Base-by-base conservation (phyloP, 352 stramenopile species). In the Pythium angustatum region DNA sequence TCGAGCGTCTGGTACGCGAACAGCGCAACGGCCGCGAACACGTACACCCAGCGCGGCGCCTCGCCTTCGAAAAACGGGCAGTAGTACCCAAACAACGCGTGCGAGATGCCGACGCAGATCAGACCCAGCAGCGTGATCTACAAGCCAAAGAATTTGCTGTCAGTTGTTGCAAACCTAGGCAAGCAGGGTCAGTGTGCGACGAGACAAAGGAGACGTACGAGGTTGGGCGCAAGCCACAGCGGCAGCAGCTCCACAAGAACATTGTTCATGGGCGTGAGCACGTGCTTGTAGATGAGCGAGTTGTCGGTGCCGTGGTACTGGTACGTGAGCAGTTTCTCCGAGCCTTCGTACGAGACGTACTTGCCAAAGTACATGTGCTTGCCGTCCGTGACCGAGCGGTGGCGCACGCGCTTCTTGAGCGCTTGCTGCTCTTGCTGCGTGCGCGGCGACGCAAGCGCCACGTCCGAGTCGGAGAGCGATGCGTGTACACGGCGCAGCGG, bases 361-460 rank as follows among this genome's bases (percentile, higher is more conserved):
- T 93, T 95, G 65, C 85, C 83, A 73, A 95, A 95, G 69, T 95
- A 95, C 63, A 79, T 93, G 53, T 85, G 85, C 68, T 95, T 95
- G 53, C 85, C 81, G 49, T 90, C 82, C 14, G 71, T 71, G 33
- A 71, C 79, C 30, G 78, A 87, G 61, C 81, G 82, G 55, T 93
- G 85, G 50, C 85, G 85, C 59, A 93, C 85, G 50, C 85, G 82
- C 58, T 84, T 79, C 34, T 83, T 77, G 27, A 93, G 71, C 43
- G 71, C 73, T 49, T 75, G 73, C 50, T 66, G 60, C 27, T 59
- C 61, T 14, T 55, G 45, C 43, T 36, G 28, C 33, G 56, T 53
- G 56, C 50, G 67, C 47, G 67, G 67, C 49, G 67, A 66, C 41
- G 49, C 27, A n/a, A 64, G 65, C 58, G 55, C 34, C 48, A 64